These are phyloP conservation scores for Westerdykella sp. DNA, from an alignment of 2,329 filamentous ascomycete genomes.

Conservation along the genomic window DNA sequence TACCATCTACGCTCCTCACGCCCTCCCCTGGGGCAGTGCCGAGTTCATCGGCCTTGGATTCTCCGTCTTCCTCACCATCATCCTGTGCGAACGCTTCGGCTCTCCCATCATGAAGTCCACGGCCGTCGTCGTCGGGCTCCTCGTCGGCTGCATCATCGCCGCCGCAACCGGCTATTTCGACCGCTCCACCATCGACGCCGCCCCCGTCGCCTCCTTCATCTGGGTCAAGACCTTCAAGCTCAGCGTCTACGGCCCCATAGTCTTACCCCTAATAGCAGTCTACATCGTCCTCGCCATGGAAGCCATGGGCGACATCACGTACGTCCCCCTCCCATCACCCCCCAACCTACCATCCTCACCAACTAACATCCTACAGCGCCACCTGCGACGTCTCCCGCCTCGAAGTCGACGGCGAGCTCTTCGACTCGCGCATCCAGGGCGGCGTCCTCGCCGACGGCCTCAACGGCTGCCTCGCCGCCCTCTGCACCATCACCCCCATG, in stretches of 20 bases:
- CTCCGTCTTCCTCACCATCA: slow-evolving; percentile 71
- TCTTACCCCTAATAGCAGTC: slow-evolving; percentile 59
- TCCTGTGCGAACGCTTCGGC: slow-evolving; percentile 74
- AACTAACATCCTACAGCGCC: slow-evolving; percentile 35
- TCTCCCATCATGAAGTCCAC: slow-evolving; percentile 79
- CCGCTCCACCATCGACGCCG: slow-evolving; percentile 61
- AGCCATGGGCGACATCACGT: slow-evolving; percentile 70
- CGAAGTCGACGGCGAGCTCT: slow-evolving; percentile 64
- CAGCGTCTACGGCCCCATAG: slow-evolving; percentile 64
- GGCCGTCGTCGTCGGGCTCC: slow-evolving; percentile 66
- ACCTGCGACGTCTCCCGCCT: slow-evolving; percentile 75
- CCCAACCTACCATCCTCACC: no score
- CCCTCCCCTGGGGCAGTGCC: slow-evolving; percentile 69
- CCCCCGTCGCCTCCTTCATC: slow-evolving; percentile 67
- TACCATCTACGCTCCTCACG: slow-evolving; percentile 59
- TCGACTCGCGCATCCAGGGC: slow-evolving; percentile 72
- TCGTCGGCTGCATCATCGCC: slow-evolving; percentile 72
- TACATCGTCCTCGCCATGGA: slow-evolving; percentile 70
- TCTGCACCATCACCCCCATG: slow-evolving; percentile 76
- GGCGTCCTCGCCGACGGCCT: slow-evolving; percentile 72
- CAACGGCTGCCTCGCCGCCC: slow-evolving; percentile 66
- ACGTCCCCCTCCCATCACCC: no score
- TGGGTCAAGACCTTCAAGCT: slow-evolving; percentile 75
- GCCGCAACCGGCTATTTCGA: slow-evolving; percentile 75
- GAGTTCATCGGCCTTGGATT: slow-evolving; percentile 77